Conservation (phyloP, 306 rosid genomes). For the Cyamopsis tetragonoloba region DNA sequence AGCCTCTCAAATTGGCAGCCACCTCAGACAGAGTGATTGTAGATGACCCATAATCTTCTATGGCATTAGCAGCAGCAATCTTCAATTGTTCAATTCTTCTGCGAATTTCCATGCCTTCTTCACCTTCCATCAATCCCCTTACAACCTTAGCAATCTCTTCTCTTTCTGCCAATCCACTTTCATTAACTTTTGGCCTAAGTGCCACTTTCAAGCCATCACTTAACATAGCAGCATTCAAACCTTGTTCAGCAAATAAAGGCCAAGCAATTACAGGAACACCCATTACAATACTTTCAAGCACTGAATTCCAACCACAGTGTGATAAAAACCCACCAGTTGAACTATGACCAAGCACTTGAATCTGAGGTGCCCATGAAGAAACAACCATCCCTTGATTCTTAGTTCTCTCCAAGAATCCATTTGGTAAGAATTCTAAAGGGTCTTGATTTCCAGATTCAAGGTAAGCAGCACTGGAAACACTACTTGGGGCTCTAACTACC, state of each 20-base stretch:
- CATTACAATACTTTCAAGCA: conserved; percentile 19
- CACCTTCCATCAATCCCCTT: conserved; percentile 19
- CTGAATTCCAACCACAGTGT: conserved; percentile 39
- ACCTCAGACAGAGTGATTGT: conserved; percentile 27
- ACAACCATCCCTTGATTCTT: conserved; percentile 25
- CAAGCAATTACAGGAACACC: conserved; percentile 32
- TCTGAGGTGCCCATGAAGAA: conserved; percentile 28
- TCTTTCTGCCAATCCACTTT: conserved; percentile 20
- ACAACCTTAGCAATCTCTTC: conserved; percentile 33
- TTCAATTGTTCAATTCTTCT: conserved; percentile 8
- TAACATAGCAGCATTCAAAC: conserved; percentile 22
- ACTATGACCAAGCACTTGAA: conserved; percentile 23
- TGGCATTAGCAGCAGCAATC: conserved; percentile 18
- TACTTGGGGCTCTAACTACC: conserved; percentile 29
- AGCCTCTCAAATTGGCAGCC: not conserved
- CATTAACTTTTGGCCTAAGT: conserved; percentile 20
- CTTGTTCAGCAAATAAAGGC: conserved; percentile 37
- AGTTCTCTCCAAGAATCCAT: conserved; percentile 28
- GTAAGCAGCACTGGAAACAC: not conserved
- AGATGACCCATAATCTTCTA: conserved; percentile 32
- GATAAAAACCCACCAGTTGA: conserved; percentile 31
- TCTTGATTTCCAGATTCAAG: not conserved
- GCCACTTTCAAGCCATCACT: conserved; percentile 29
- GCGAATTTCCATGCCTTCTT: conserved; percentile 23
- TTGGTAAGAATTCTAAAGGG: conserved; percentile 24